Percentiles rank a stretch among this genome's conserved stretches.
Evolutionary conservation across 257 asterid genomes (phyloP).

Genomic region (Solanum phureja): DNA sequence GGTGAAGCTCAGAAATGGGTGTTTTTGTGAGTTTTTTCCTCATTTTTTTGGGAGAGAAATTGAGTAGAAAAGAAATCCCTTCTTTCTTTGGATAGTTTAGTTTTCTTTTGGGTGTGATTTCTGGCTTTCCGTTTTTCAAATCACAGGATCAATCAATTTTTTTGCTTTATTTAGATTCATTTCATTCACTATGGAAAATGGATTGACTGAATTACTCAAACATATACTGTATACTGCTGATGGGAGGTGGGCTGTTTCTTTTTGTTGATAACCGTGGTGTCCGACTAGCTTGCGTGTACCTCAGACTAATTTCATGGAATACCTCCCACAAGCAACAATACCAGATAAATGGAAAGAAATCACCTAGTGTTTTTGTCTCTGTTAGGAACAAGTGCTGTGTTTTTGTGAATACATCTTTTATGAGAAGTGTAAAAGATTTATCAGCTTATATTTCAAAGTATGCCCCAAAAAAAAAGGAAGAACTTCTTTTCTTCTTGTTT

Average conservation of each 20-base stretch:
- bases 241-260: not conserved
- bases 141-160: not conserved
- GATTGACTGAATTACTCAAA: not conserved
- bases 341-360: not conserved
- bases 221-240: not conserved
- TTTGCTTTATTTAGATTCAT: not conserved
- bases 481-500: not conserved
- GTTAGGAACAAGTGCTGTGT: not conserved
- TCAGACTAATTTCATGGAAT: not conserved
- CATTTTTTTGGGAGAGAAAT: not conserved
- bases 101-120: not conserved
- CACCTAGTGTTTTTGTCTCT: not conserved
- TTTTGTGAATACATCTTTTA: not conserved
- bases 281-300: too few relatives aligned
- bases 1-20: not conserved
- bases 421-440: not conserved
- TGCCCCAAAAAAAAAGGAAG: too few relatives aligned
- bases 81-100: not conserved
- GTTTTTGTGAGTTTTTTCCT: not conserved
- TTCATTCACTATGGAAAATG: not conserved
- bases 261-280: not conserved
- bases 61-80: not conserved
- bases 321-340: not conserved
- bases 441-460: not conserved
- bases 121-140: not conserved